Evolutionary conservation across 1,284 basidiomycete genomes (phyloP).

Genomic region (Ceratobasidium sp.): DNA sequence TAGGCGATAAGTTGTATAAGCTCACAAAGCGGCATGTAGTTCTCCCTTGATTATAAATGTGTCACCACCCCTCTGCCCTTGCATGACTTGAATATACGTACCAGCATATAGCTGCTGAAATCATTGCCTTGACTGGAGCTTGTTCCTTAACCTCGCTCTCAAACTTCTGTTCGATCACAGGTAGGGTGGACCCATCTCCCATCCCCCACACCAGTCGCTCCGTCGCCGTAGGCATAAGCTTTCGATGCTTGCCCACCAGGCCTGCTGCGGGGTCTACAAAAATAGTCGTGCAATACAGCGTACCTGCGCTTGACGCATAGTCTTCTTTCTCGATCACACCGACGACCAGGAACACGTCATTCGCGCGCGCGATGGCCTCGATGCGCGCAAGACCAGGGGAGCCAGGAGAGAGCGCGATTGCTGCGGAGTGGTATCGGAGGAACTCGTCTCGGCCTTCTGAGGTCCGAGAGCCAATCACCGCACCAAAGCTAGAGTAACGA

Average conservation of each 20-base stretch:
- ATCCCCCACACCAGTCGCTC: slow-evolving; percentile 76
- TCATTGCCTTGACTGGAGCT: slow-evolving; percentile 53
- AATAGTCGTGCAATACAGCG: slow-evolving; percentile 72
- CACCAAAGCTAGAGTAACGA: slow-evolving; percentile 65
- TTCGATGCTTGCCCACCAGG: slow-evolving; percentile 70
- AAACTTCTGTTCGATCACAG: slow-evolving; percentile 53
- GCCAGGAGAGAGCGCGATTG: slow-evolving; percentile 59
- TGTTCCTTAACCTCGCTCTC: slow-evolving; percentile 42
- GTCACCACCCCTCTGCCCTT: neutral
- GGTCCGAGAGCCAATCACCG: slow-evolving; percentile 61
- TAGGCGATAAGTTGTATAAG: slow-evolving; percentile 45
- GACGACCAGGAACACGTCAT: slow-evolving; percentile 66
- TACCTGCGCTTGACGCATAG: slow-evolving; percentile 54
- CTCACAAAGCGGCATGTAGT: slow-evolving; percentile 69
- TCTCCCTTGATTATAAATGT: slow-evolving; percentile 59
- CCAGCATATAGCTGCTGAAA: slow-evolving; percentile 74
- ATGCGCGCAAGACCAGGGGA: slow-evolving; percentile 58
- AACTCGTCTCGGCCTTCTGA: slow-evolving; percentile 66
- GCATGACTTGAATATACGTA: slow-evolving; percentile 46
- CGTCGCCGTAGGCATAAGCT: slow-evolving; percentile 71
- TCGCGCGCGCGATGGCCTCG: slow-evolving; percentile 59
- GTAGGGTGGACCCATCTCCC: slow-evolving; percentile 60
- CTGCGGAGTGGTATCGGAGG: slow-evolving; percentile 60
- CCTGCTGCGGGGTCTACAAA: slow-evolving; percentile 67
- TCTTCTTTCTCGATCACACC: slow-evolving; percentile 69